Conservation (phyloP, 371 early-diverging fungal genomes). For the Haplosporangium sp. region DNA sequence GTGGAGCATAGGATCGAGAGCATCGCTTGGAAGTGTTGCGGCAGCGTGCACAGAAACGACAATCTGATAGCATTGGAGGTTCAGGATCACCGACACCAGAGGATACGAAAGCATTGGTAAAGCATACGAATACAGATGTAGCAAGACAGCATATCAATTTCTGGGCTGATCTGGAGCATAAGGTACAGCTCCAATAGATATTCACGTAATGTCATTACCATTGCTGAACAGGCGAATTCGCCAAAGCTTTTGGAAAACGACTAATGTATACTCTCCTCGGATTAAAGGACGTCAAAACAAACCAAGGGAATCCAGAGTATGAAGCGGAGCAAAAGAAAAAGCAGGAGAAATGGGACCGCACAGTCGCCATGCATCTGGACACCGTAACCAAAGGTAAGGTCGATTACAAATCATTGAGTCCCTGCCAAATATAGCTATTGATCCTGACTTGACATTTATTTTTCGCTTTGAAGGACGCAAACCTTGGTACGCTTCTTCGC, state of each 20-base stretch:
- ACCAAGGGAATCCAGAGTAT: constrained; percentile 62
- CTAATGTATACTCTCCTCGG: background rate
- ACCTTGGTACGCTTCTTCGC: constrained; percentile 22
- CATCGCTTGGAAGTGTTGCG: constrained; percentile 62
- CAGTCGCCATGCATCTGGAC: constrained; percentile 76
- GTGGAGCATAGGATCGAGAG: constrained; percentile 68
- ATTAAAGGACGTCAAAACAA: constrained; percentile 18
- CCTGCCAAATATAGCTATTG: background rate
- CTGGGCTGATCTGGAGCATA: constrained; percentile 64
- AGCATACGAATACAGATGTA: background rate
- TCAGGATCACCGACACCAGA: constrained; percentile 1
- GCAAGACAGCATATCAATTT: constrained; percentile 64
- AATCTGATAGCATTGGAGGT: constrained; percentile 4
- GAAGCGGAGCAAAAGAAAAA: constrained; percentile 68
- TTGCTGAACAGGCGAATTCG: background rate
- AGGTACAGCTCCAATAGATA: constrained; percentile 10
- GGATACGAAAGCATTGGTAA: constrained; percentile 6
- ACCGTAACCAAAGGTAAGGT: constrained; percentile 57
- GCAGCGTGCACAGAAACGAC: constrained; percentile 58
- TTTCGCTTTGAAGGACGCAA: constrained; percentile 2
- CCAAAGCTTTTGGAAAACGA: background rate
- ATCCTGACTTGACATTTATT: background rate
- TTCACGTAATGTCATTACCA: background rate
- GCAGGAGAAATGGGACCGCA: constrained; percentile 66
- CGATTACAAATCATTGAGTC: background rate